Percentiles rank a stretch among this genome's conserved stretches.
Conservation (phyloP, 306 rosid species). For the Crotalaria pallida region DNA sequence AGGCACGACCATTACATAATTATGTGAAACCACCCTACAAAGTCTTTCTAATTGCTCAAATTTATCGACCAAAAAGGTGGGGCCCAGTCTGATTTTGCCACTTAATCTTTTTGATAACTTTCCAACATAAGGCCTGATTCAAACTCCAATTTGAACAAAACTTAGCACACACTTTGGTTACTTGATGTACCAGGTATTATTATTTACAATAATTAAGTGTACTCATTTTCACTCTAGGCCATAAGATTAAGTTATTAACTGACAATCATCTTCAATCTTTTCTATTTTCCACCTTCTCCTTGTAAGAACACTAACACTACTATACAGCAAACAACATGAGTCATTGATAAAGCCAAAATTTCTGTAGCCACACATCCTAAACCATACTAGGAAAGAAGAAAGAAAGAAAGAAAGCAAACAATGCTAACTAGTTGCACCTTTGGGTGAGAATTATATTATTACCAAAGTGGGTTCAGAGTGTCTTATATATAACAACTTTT, state of each 20-base stretch:
- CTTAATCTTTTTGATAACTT: background rate
- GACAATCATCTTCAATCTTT: background rate
- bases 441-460: background rate
- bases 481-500: background rate
- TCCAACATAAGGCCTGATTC: background rate
- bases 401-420: background rate
- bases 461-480: background rate
- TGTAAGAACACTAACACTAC: background rate
- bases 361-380: conserved; percentile 5
- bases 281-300: conserved; percentile 1
- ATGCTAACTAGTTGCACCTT: background rate
- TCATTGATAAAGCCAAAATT: background rate
- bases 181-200: background rate
- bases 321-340: background rate
- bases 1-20: background rate
- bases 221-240: background rate
- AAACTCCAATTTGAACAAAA: conserved; percentile 10
- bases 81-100: background rate
- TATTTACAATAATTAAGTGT: background rate
- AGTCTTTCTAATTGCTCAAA: conserved; percentile 11
- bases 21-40: background rate
- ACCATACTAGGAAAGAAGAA: background rate
- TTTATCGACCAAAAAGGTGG: background rate
- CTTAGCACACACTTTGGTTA: background rate
- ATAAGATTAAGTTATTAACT: background rate